Evolutionary conservation across 2,329 filamentous ascomycete species (phyloP), one percentile per base, ranked within the genome.

Genomic region (Drechslera avenae): DNA sequence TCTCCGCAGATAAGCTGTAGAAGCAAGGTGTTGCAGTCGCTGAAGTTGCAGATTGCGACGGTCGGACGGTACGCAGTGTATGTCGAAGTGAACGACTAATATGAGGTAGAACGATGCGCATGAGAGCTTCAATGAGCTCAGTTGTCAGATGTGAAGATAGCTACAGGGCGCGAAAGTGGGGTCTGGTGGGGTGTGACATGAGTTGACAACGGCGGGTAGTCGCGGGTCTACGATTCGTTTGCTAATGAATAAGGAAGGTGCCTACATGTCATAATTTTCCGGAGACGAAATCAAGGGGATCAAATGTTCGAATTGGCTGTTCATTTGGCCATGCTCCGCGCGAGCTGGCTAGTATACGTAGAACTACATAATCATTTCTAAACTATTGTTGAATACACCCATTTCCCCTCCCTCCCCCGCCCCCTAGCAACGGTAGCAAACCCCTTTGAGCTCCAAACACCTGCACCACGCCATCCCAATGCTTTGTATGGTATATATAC

Each of bases 191-290:
- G 63, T 56, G 53, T 48, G 54, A 47, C 48, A 50, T 35, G 43
- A 51, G 39, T 55, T 55, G 52, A 53, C 52, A 14, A 35, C 7
- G 33, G 54, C 64, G 63, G 63, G 53, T 67, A 67, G 54, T 39
- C 43, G 57, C 64, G 59, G 64, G 45, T 53, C 39, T 55, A 46
- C 47, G 40, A 46, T 32, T 46, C 19, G 31, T 46, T 33, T 12
- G 21, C 48, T 49, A 40, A 47, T 50, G 13, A 19, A 64, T 56
- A 19, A 59, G 61, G 57, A 60, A 64, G 59, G 62, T 60, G 54
- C 48, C 7, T 42, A 17, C 7, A 5, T 23, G 41, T 21, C 8
- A 9, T 21, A 3, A 23, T 23, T 2, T 7, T 23, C 21, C 5
- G 21, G 6, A 23, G 21, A 7, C 5, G 21, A 8, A 23, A 23